Percentiles rank a stretch among this genome's conserved stretches.
Conservation (phyloP, 257 asterid species). For the Solanum peruvianum region DNA sequence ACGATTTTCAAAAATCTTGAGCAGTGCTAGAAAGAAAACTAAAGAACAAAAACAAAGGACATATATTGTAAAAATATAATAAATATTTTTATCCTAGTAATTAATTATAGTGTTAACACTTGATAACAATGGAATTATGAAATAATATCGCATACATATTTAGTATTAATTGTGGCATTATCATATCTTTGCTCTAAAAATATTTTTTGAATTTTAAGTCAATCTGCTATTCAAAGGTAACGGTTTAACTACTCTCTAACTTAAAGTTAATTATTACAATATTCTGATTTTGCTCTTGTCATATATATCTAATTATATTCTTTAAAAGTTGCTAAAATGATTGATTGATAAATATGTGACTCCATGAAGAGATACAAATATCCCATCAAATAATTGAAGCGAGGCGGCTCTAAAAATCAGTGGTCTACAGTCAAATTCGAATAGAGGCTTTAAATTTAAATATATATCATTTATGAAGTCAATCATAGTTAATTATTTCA, state of each 20-base stretch:
- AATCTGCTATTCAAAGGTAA: neutral
- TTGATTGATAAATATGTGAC: neutral
- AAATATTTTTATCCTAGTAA: neutral
- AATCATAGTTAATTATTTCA: no score
- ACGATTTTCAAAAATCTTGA: neutral
- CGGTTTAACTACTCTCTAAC: neutral
- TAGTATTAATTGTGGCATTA: neutral
- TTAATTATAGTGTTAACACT: neutral
- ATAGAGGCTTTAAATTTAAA: no score
- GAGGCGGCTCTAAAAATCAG: no score
- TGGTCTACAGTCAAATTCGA: no score
- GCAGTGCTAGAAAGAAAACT: neutral
- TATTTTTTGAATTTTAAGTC: neutral
- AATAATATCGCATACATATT: neutral
- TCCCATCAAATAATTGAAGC: neutral
- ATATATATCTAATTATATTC: neutral
- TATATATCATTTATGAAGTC: no score
- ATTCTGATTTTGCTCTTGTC: neutral
- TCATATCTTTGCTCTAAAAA: neutral
- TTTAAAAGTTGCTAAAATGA: neutral
- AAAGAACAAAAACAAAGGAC: neutral
- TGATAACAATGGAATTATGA: neutral
- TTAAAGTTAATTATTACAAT: neutral
- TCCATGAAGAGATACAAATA: neutral
- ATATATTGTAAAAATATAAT: neutral